These are phyloP conservation scores for Gnomoniopsis sp. DNA, from an alignment of 2,329 filamentous ascomycete species.

Conservation along the genomic window DNA sequence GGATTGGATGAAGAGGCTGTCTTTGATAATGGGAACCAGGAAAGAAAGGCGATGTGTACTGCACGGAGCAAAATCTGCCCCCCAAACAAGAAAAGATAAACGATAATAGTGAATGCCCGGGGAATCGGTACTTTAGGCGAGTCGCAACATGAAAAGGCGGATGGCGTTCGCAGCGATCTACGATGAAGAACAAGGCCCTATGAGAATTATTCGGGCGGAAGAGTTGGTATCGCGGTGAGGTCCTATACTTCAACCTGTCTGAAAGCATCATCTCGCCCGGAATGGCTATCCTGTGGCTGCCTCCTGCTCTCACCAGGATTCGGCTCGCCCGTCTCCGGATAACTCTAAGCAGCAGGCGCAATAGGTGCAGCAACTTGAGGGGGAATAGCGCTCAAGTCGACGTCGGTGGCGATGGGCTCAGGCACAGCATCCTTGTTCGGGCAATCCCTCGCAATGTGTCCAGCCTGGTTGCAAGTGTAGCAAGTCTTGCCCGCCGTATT, in stretches of 20 bases:
- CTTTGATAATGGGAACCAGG: neutral
- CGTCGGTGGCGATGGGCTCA: slow-evolving; percentile 34
- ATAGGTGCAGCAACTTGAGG: slow-evolving; percentile 34
- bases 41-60: neutral
- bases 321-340: neutral
- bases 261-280: neutral
- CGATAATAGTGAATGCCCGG: slow-evolving; percentile 4
- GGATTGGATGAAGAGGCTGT: slow-evolving; percentile 3
- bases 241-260: neutral
- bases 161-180: neutral
- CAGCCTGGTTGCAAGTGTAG: slow-evolving; percentile 94
- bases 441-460: slow-evolving; percentile 95
- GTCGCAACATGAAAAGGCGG: neutral
- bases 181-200: neutral
- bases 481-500: slow-evolving; percentile 98
- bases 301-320: neutral
- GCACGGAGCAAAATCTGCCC: neutral
- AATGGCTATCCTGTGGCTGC: no score
- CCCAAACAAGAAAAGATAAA: neutral
- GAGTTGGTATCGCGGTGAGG: neutral
- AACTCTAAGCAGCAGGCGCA: slow-evolving; percentile 40
- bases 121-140: neutral
- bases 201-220: neutral
- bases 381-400: slow-evolving; percentile 36
- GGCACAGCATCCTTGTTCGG: slow-evolving; percentile 58